These are phyloP conservation scores for Pseudogymnoascus sp. DNA, from an alignment of 2,329 filamentous ascomycete species.

Conservation along the genomic window DNA sequence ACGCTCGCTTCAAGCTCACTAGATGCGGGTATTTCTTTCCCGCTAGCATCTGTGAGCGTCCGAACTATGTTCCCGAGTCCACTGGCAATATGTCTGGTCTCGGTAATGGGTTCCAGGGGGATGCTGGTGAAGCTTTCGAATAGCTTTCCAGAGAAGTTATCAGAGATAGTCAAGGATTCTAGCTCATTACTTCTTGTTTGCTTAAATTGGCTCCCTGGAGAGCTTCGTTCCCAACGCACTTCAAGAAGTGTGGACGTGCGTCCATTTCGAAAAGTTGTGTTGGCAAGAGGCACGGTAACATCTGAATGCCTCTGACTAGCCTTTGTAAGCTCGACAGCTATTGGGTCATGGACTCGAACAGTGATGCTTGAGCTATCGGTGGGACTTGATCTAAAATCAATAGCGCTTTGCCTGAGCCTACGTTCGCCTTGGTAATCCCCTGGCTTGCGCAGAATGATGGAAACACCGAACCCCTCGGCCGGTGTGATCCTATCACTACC, in stretches of 20 bases:
- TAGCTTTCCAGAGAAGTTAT: neutral
- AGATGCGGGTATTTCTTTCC: constrained; percentile 51
- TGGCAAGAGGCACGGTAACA: constrained; percentile 58
- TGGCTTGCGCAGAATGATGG: constrained; percentile 35
- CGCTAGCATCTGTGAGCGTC: constrained; percentile 34
- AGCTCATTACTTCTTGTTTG: neutral
- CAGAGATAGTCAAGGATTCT: neutral
- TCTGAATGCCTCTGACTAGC: constrained; percentile 15
- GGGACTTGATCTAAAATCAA: neutral
- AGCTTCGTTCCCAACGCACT: constrained; percentile 33
- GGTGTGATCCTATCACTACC: constrained; percentile 12
- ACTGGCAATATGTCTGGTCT: constrained; percentile 44
- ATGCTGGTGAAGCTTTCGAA: neutral
- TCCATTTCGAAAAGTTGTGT: constrained; percentile 69
- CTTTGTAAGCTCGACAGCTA: constrained; percentile 8
- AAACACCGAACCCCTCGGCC: constrained; percentile 41
- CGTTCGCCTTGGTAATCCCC: constrained; percentile 42
- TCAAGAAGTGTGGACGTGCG: constrained; percentile 48
- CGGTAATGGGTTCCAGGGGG: neutral
- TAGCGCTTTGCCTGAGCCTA: constrained; percentile 14
- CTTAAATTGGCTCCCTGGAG: constrained; percentile 1
- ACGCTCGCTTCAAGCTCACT: constrained; percentile 61
- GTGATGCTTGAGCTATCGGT: constrained; percentile 20
- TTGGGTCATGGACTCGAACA: constrained; percentile 15
- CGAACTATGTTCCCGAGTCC: constrained; percentile 74